Evolutionary conservation across 306 rosid genomes (phyloP), one percentile per base, ranked within the genome.

Genomic region (Begonia loranthoides): DNA sequence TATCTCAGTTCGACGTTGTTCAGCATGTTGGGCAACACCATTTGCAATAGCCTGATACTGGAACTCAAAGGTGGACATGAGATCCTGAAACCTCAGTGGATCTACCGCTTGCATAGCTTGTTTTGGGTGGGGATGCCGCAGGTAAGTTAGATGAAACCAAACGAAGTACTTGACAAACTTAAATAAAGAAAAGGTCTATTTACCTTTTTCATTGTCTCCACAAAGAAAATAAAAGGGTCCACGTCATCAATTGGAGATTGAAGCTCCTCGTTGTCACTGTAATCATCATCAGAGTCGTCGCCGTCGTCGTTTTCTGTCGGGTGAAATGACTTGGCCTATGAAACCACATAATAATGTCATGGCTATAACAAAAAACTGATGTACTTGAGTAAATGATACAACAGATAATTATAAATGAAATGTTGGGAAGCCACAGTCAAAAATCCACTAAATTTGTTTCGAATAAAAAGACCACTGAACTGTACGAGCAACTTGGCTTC

Each of bases 191-290:
- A 7, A 13, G 22, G 13, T 67, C 17, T 28, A 24, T 66, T 44
- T 70, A 87, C 99, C 87, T 69, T 87, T 69, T 87, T 92, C 45
- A 92, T 51, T 44, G 87, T 67, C 67, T 92, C 96, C 41, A 87
- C 93, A 63, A 92, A 92, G 73, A 83, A 68, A 59, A 92, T 56
- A 67, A 92, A 92, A 47, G 99, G 99, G 77, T 92, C 99, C 66
- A 92, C 88, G n/a, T 92, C 96, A 24, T 92, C 99, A 51, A 92
- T 79, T 43, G 99, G 99, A 9, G 99, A 92, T 63, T 92, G 99
- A 73, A 86, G 71, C 77, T 83, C 99, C 69, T 92, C 99, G 48
- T 92, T 93, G 41, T 92, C 99, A 53, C 93, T 87, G 52, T 65
- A 92, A 57, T 83, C 96, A 24, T 92, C 96, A 54, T 87, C 99